Evolutionary conservation across 208 protist genomes (phyloP).

Genomic region (Leishmania guyanensis): DNA sequence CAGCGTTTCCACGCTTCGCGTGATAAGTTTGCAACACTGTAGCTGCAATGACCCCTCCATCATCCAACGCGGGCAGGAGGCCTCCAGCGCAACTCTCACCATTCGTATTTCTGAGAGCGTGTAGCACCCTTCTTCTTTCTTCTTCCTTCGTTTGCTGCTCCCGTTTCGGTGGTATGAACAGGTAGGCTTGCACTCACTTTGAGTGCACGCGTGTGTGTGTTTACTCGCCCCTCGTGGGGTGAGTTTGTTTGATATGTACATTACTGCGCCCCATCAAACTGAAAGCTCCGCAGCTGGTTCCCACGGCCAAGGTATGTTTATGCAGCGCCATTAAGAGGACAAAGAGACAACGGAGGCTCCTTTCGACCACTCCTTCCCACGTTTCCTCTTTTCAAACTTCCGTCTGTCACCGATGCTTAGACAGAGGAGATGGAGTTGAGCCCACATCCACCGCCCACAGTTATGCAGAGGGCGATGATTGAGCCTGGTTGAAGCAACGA

Average conservation of each 20-base stretch:
- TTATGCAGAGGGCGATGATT: background rate
- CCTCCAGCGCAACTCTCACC: conserved; percentile 28
- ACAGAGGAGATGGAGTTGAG: background rate
- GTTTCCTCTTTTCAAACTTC: background rate
- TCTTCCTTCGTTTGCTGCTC: background rate
- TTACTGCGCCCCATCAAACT: background rate
- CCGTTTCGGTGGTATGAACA: background rate
- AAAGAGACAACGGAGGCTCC: background rate
- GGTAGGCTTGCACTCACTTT: background rate
- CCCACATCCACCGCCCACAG: background rate
- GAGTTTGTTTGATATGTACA: background rate
- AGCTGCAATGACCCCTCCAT: conserved; percentile 44
- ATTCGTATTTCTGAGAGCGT: conserved; percentile 68
- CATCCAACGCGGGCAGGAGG: conserved; percentile 35
- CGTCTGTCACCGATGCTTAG: background rate
- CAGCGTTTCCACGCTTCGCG: conserved; percentile 47
- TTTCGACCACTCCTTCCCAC: background rate
- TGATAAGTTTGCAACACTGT: conserved; percentile 77
- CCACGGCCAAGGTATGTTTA: background rate
- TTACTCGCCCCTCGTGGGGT: background rate
- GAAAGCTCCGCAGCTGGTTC: background rate
- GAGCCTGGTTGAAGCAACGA: background rate
- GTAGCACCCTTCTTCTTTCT: background rate
- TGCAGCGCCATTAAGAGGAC: background rate
- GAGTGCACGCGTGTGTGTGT: background rate